These are phyloP conservation scores for Tolypocladium nubicola DNA, from an alignment of 2,329 filamentous ascomycete species.

Conservation along the genomic window DNA sequence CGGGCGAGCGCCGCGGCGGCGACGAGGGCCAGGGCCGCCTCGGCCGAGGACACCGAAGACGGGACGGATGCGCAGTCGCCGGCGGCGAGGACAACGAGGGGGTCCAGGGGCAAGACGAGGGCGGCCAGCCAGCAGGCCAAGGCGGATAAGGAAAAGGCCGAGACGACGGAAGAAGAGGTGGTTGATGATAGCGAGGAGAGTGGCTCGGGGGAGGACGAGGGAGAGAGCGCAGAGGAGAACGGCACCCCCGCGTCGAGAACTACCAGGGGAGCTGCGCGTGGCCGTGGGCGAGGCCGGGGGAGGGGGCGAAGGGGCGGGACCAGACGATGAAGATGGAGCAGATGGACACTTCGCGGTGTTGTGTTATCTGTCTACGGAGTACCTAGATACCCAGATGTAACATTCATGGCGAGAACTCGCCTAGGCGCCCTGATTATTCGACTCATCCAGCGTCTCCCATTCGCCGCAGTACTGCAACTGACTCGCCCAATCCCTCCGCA, in stretches of 20 bases:
- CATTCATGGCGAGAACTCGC: neutral
- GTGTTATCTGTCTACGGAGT: neutral
- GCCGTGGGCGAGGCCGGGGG: conserved; percentile 21
- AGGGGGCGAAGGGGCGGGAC: conserved; percentile 18
- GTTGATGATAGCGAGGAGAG: conserved; percentile 26
- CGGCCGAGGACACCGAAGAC: conserved; percentile 38
- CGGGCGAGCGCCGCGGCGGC: conserved; percentile 21
- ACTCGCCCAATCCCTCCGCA: conserved; percentile 27
- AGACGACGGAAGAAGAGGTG: conserved; percentile 21
- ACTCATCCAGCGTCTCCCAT: conserved; percentile 26
- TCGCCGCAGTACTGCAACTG: conserved; percentile 25
- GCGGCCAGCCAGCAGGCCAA: conserved; percentile 26
- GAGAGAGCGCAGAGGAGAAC: conserved; percentile 23
- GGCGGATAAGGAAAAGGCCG: conserved; percentile 16
- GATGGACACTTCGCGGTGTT: conserved; percentile 4
- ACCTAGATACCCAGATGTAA: neutral
- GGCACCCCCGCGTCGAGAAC: conserved; percentile 27
- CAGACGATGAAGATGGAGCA: conserved; percentile 7
- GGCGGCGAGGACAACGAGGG: conserved; percentile 26
- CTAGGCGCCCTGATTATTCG: neutral
- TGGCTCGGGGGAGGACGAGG: conserved; percentile 21
- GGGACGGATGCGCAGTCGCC: conserved; percentile 28
- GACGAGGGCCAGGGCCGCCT: conserved; percentile 27
- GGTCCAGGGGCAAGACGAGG: conserved; percentile 32
- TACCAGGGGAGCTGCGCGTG: conserved; percentile 23